Percentiles rank a stretch among this genome's conserved stretches.
These are phyloP conservation scores for Geotrichum ghanense DNA, from an alignment of 805 yeast genomes.

Conservation along the genomic window DNA sequence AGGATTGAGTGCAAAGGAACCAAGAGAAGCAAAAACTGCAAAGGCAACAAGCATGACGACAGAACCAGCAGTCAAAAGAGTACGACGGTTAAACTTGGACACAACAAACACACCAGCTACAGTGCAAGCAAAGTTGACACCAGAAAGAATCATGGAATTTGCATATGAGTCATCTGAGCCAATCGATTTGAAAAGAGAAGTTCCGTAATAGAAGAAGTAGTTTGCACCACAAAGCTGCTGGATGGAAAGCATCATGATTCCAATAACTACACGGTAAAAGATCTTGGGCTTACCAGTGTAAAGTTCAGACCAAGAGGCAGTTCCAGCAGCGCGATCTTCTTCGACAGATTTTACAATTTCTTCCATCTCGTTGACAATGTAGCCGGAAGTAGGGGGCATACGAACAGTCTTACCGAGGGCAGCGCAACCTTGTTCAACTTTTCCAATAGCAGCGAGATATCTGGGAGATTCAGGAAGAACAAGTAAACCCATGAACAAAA, in stretches of 20 bases:
- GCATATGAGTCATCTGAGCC: constrained; percentile 40
- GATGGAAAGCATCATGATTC: constrained; percentile 37
- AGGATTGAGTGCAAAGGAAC: constrained; percentile 32
- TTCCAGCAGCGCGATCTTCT: constrained; percentile 38
- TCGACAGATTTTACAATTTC: constrained; percentile 35
- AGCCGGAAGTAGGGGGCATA: constrained; percentile 23
- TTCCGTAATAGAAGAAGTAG: constrained; percentile 57
- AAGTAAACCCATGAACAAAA: constrained; percentile 49
- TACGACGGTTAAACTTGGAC: constrained; percentile 42
- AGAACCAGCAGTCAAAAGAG: constrained; percentile 35
- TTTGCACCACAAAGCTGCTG: constrained; percentile 58
- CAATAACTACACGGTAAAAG: constrained; percentile 26
- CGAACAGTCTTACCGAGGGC: constrained; percentile 39
- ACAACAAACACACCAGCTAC: constrained; percentile 37
- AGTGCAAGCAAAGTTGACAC: constrained; percentile 42
- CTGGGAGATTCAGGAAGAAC: constrained; percentile 73
- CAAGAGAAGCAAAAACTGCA: constrained; percentile 38
- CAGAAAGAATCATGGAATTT: constrained; percentile 43
- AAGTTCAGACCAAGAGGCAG: constrained; percentile 40
- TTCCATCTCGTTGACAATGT: constrained; percentile 26
- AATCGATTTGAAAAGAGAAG: constrained; percentile 36
- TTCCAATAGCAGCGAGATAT: constrained; percentile 46
- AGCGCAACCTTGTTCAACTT: constrained; percentile 43
- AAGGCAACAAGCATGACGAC: constrained; percentile 40
- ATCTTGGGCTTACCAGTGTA: constrained; percentile 41